Conservation (phyloP, 2,329 filamentous ascomycete species). For the Verticillium zaregamsianum region DNA sequence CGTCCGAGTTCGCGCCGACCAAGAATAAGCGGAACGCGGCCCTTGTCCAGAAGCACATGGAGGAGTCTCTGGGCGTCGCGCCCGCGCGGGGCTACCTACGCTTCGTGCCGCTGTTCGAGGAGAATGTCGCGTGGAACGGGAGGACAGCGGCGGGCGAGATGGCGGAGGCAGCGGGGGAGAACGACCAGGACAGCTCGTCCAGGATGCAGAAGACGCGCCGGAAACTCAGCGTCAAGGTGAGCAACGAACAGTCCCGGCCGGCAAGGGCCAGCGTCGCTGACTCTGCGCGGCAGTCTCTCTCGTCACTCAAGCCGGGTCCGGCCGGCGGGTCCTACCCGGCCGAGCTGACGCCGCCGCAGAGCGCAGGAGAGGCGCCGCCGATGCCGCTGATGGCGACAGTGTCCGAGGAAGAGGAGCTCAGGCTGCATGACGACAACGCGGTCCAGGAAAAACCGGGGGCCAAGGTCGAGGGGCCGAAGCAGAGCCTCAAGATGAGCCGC, state of each 20-base stretch:
- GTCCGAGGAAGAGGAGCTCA: neutral
- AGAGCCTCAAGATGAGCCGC: slow-evolving; percentile 25
- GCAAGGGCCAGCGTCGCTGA: neutral
- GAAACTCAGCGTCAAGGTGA: slow-evolving; percentile 32
- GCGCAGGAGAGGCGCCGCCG: neutral
- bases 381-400: neutral
- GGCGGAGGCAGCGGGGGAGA: slow-evolving; percentile 43
- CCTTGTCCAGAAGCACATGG: slow-evolving; percentile 73
- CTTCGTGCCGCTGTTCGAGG: slow-evolving; percentile 66
- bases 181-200: slow-evolving; percentile 12
- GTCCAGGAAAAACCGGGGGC: too few relatives aligned
- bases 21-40: slow-evolving; percentile 78
- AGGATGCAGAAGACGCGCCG: slow-evolving; percentile 19
- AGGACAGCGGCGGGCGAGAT: slow-evolving; percentile 67
- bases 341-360: neutral
- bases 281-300: neutral
- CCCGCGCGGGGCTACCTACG: slow-evolving; percentile 66
- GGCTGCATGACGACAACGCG: neutral
- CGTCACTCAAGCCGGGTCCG: neutral
- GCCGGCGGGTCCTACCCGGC: neutral
- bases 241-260: neutral
- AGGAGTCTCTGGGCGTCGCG: slow-evolving; percentile 63
- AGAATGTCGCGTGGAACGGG: slow-evolving; percentile 67
- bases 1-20: slow-evolving; percentile 63
- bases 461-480: neutral